These are phyloP conservation scores for Candida lessepsii DNA, from an alignment of 805 yeast species.

Conservation along the genomic window DNA sequence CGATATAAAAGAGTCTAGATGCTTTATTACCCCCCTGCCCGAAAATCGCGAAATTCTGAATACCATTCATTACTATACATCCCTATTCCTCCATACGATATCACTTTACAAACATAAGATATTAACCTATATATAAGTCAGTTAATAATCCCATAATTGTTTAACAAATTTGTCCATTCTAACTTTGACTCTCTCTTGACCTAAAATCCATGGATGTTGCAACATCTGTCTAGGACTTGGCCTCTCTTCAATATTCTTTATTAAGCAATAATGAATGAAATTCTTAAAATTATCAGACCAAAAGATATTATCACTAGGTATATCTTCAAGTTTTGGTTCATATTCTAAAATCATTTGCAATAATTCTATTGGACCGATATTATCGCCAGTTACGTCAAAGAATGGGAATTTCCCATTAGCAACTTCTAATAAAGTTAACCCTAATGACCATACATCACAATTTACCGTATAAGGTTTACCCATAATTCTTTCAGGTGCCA, in stretches of 20 bases:
- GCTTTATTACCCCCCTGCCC: too few species aligned
- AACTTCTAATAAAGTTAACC: slow-evolving; percentile 77
- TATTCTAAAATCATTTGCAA: slow-evolving; percentile 76
- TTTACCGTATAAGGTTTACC: slow-evolving; percentile 95
- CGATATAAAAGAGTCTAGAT: too few species aligned
- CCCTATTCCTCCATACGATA: too few species aligned
- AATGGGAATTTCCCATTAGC: slow-evolving; percentile 92
- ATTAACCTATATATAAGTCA: not conserved
- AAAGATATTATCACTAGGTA: slow-evolving; percentile 65
- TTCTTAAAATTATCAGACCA: slow-evolving; percentile 86
- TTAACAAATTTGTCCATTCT: slow-evolving; percentile 83
- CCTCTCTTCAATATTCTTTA: slow-evolving; percentile 72
- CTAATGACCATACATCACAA: slow-evolving; percentile 95
- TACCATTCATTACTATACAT: too few species aligned
- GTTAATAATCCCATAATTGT: slow-evolving; percentile 57
- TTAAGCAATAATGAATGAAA: slow-evolving; percentile 76
- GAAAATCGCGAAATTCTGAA: too few species aligned
- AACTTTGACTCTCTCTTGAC: slow-evolving; percentile 69
- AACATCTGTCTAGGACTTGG: slow-evolving; percentile 95
- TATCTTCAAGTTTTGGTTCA: slow-evolving; percentile 77
- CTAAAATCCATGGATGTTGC: slow-evolving; percentile 87
- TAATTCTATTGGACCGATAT: slow-evolving; percentile 74
- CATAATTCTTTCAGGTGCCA: slow-evolving; percentile 98
- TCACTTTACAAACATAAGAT: too few species aligned
- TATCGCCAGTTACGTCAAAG: slow-evolving; percentile 26